Percentiles rank a stretch among this genome's conserved stretches.
Evolutionary conservation across 2,329 filamentous ascomycete genomes (phyloP).

Genomic region (Aspergillus brunneoviolaceus): DNA sequence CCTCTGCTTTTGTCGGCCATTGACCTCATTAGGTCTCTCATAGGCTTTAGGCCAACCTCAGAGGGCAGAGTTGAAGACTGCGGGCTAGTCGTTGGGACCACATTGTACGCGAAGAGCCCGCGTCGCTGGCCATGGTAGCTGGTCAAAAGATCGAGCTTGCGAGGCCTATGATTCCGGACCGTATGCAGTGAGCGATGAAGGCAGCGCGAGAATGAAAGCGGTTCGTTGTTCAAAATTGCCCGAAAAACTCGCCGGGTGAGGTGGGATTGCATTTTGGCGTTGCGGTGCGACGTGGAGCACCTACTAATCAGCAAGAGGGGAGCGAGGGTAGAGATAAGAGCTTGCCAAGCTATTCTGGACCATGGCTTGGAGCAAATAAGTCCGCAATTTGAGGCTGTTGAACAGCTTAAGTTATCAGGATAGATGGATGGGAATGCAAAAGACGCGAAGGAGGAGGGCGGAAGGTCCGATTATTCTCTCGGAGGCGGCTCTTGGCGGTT

Average conservation of each 20-base stretch:
- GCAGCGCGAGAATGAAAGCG: constrained; percentile 42
- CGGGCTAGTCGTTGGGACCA: constrained; percentile 50
- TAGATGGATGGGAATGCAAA: background rate
- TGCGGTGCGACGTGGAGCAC: background rate
- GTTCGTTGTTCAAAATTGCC: constrained; percentile 46
- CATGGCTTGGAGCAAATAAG: background rate
- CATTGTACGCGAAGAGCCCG: constrained; percentile 34
- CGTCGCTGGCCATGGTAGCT: constrained; percentile 39
- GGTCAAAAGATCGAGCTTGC: constrained; percentile 27
- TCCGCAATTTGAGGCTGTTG: background rate
- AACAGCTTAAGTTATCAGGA: background rate
- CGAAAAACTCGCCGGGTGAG: constrained; percentile 47
- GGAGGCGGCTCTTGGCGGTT: constrained; percentile 30
- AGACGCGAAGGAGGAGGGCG: constrained; percentile 5
- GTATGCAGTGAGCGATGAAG: constrained; percentile 34
- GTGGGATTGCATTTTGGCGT: constrained; percentile 43
- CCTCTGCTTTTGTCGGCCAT: constrained; percentile 63
- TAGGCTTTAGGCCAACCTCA: constrained; percentile 62
- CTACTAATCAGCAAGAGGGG: background rate
- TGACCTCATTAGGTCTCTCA: constrained; percentile 67
- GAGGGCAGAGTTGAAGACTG: constrained; percentile 60
- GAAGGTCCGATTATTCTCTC: constrained; percentile 9
- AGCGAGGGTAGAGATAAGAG: background rate
- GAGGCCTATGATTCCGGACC: constrained; percentile 31
- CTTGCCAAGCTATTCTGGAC: background rate